Base-by-base conservation (phyloP, 805 yeast species). In the Pichia insulana region DNA sequence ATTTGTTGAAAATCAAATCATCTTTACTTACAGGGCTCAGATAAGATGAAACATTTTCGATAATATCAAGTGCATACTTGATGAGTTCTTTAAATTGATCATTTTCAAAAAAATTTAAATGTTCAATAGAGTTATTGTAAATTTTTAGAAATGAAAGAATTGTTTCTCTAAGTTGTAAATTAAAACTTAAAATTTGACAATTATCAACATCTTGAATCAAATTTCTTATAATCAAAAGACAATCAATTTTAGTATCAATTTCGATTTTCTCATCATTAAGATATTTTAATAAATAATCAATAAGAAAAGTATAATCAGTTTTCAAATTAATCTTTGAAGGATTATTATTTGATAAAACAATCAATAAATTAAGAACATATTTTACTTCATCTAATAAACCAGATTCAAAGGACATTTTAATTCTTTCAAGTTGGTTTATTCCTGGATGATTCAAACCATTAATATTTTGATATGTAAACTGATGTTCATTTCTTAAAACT, bases 21-120 rank as follows among this genome's bases (percentile, higher is more conserved):
- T 81, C 79, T 39, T 76, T 71, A 19, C 76, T 70, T 22, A 81
- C 83, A 26, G 92, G 89, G 4, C 88, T 77, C 50, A 83, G 70
- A 59, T 85, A 86, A 34, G 96, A 82, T 3, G 90, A 77, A 27
- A 88, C 74, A 2, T 89, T 80, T 58, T 92, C 97, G 47, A 85
- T 73, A 27, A 88, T 73, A 59, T 92, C 98, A 40, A 86, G 61
- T 12, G 80, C 65, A 57, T 85, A 84, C 44, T 70, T 73, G 36
- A 80, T 64, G 22, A 81, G 63, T 57, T 88, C 96, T 42, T 70
- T 71, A 39, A 63, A 62, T 36, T 64, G 64, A 25, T 55, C 63
- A 22, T 37, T 45, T 34, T 48, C 43, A 20, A 48, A 48, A 16
- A 48, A 42, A 26, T 42, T 37, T 28, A 37, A 30, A 40, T 40